Evolutionary conservation across 2,329 filamentous ascomycete genomes (phyloP), one percentile per base, ranked within the genome.

Genomic region (Penicillium sp.): DNA sequence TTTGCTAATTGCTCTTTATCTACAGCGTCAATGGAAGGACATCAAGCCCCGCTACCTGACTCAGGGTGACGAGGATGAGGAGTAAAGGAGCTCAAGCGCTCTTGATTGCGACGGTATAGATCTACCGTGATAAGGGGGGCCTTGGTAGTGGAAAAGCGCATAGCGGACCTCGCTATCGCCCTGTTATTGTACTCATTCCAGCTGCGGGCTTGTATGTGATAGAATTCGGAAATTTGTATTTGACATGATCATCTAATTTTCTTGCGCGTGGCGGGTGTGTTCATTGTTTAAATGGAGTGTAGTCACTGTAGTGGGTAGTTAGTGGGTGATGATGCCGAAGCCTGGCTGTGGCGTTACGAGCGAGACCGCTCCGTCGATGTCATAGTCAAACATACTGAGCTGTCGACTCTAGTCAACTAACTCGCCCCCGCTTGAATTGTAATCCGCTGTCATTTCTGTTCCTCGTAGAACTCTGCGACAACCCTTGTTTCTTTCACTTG

Each of bases 1-100:
- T 66, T 61, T 50, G 55, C 65, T 69, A 59, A 69, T 63, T 22
- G 38, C 31, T 56, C 8, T 54, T 48, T 41, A 22, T 15, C 11
- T 60, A 70, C 75, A 98, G 94, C 92, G 94, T 75, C 94, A 97
- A 96, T 98, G 95, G 95, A 97, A 97, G 86, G 95, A 99, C 79
- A 97, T 99, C 83, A 94, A 96, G 82, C 82, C 88, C 79, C 89
- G 86, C 80, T 99, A 96, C 80, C 79, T 96, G 73, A 81, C 90
- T 80, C 83, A 84, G 61, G 73, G 90, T 66, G 88, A 88, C 67
- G 86, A 88, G 65, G 88, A 89, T 61, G 79, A 78, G 43, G 72
- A 77, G 64, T 73, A 75, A 72, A 71, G 56, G 17, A 42, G 50
- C 35, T 8, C 34, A 20, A 42, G 12, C 6, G 25, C 47, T 54